These are phyloP conservation scores for Balansia obtecta DNA, from an alignment of 2,329 filamentous ascomycete genomes.

Conservation along the genomic window DNA sequence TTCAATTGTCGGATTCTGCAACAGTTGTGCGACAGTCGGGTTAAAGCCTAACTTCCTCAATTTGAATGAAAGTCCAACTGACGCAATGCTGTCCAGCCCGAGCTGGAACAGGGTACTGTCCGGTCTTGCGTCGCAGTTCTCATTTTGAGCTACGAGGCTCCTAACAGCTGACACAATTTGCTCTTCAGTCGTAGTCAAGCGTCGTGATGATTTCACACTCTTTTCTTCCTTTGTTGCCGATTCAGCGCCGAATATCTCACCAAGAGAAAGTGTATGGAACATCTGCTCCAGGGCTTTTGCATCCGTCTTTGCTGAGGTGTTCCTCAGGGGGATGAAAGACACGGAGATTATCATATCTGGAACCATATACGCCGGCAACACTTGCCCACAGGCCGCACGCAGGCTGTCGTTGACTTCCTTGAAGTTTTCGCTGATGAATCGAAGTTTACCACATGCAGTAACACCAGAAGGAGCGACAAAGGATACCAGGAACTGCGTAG, in stretches of 20 bases:
- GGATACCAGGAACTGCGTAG: neutral
- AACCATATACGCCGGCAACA: constrained; percentile 7
- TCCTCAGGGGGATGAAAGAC: constrained; percentile 3
- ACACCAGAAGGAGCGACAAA: neutral
- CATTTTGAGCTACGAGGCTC: neutral
- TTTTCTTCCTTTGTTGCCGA: neutral
- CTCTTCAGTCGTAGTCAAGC: neutral
- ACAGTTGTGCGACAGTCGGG: constrained; percentile 19
- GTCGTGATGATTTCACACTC: neutral
- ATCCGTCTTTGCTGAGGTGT: constrained; percentile 6
- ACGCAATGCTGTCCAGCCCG: constrained; percentile 24
- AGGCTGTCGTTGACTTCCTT: neutral
- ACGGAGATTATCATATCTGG: constrained; percentile 6
- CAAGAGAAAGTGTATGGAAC: constrained; percentile 4
- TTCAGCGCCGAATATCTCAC: neutral
- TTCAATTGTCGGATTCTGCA: constrained; percentile 21
- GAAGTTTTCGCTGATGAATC: neutral
- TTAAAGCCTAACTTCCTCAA: constrained; percentile 20
- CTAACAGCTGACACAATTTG: neutral
- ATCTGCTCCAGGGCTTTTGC: constrained; percentile 2
- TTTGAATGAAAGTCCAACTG: constrained; percentile 22
- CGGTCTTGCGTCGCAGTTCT: neutral
- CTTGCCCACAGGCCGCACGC: neutral
- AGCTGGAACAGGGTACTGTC: constrained; percentile 19
- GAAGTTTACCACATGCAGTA: neutral